Conservation (phyloP, 140 eudicot species). For the Ambrosia hybrid region DNA sequence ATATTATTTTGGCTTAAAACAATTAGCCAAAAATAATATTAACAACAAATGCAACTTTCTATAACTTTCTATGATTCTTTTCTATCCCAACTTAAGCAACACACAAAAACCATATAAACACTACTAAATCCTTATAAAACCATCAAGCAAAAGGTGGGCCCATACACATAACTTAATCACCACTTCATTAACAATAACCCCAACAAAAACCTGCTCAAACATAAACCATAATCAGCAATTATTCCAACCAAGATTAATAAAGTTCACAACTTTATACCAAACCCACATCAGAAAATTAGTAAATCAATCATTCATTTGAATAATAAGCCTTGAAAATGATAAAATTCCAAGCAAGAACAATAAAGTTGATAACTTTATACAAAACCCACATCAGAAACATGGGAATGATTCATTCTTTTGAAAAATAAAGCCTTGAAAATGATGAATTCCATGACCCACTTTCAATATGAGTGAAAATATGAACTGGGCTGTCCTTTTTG, state of each 20-base stretch:
- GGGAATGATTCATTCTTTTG: background rate
- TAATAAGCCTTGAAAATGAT: constrained; percentile 28
- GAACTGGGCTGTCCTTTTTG: constrained; percentile 29
- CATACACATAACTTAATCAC: background rate
- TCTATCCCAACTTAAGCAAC: background rate
- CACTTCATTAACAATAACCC: background rate
- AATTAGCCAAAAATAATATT: background rate
- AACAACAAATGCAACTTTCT: no score
- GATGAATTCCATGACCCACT: constrained; percentile 34
- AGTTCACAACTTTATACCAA: constrained; percentile 15
- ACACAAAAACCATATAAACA: background rate
- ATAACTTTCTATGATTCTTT: no score
- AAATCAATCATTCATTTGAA: background rate
- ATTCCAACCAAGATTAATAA: constrained; percentile 21
- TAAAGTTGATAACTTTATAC: constrained; percentile 10
- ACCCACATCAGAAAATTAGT: constrained; percentile 23
- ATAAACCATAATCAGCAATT: constrained; percentile 20
- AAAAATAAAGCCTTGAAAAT: constrained; percentile 30
- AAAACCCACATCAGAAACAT: constrained; percentile 27
- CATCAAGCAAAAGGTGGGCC: constrained; percentile 5
- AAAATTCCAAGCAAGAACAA: constrained; percentile 24
- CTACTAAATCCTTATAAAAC: no score
- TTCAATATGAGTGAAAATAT: constrained; percentile 33
- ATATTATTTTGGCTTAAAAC: constrained; percentile 1
- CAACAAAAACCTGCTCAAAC: constrained; percentile 24